Evolutionary conservation across 176 grass and related monocot genomes (phyloP).

Genomic region (Eragrostis nindensis): DNA sequence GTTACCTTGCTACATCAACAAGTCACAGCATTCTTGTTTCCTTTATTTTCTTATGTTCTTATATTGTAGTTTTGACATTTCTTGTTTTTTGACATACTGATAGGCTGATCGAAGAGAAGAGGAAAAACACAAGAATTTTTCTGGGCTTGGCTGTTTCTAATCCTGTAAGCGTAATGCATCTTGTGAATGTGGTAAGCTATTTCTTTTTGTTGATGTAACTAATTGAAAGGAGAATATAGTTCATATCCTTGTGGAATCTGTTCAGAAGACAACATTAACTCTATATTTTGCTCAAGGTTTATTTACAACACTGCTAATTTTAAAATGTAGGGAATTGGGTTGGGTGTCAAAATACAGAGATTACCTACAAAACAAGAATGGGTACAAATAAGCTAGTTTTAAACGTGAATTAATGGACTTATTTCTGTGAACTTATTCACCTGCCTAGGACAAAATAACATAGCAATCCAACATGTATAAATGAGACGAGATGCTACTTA

Average conservation of each 20-base stretch:
- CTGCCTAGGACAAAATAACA: neutral
- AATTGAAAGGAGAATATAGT: neutral
- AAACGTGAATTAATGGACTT: neutral
- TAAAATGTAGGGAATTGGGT: neutral
- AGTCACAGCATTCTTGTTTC: neutral
- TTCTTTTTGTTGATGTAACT: neutral
- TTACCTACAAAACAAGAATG: neutral
- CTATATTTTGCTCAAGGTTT: neutral
- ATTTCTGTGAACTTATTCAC: neutral
- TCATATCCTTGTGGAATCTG: neutral
- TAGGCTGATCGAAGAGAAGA: neutral
- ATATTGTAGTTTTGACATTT: neutral
- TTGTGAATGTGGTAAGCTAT: slow-evolving; percentile 34
- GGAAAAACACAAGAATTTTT: neutral
- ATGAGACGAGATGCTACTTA: neutral
- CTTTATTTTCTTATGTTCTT: neutral
- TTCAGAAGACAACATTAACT: neutral
- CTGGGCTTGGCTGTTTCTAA: neutral
- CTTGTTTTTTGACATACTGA: neutral
- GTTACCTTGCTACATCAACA: neutral
- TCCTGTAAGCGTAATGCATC: slow-evolving; percentile 3
- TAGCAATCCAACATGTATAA: neutral
- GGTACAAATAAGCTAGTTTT: too few species aligned
- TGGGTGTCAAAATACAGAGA: neutral
- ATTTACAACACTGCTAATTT: neutral